phyloP scores from a whole-genome alignment of 495 filamentous ascomycete species.

The Neurospora hispaniola region DNA sequence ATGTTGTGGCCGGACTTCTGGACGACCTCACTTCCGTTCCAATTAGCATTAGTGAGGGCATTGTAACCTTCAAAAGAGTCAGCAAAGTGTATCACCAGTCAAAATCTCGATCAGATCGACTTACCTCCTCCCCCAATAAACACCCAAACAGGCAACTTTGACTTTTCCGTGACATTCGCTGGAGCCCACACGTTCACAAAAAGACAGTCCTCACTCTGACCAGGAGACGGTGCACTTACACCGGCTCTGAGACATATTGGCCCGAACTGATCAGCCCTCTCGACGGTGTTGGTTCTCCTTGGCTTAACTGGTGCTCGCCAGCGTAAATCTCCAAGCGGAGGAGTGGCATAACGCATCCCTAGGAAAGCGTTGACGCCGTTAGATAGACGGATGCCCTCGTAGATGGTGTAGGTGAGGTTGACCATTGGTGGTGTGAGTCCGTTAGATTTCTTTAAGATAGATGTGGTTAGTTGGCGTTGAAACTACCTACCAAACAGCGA shows the following conservation, averaged over 20 bases:
- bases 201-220: conserved; percentile 60
- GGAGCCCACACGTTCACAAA: conserved; percentile 68
- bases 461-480: not conserved
- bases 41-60: conserved; percentile 50
- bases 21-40: conserved; percentile 53
- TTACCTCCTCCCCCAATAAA: conserved; percentile 65
- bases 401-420: conserved; percentile 35
- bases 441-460: not conserved
- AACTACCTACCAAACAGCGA: not conserved
- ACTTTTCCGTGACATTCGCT: conserved; percentile 32
- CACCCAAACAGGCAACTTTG: conserved; percentile 56
- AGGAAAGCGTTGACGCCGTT: conserved; percentile 31
- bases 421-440: conserved; percentile 7
- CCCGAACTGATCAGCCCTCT: conserved; percentile 28
- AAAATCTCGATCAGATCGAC: not conserved
- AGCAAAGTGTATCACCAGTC: not conserved
- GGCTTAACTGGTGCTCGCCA: conserved; percentile 31
- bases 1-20: conserved; percentile 47
- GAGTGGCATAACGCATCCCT: conserved; percentile 35
- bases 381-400: conserved; percentile 20
- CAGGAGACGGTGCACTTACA: conserved; percentile 20
- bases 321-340: conserved; percentile 28
- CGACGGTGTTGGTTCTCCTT: conserved; percentile 9
- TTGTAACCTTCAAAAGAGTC: conserved; percentile 40
- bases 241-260: conserved; percentile 43